These are phyloP conservation scores for Venturia pyrina DNA, from an alignment of 2,329 filamentous ascomycete genomes.

Conservation along the genomic window DNA sequence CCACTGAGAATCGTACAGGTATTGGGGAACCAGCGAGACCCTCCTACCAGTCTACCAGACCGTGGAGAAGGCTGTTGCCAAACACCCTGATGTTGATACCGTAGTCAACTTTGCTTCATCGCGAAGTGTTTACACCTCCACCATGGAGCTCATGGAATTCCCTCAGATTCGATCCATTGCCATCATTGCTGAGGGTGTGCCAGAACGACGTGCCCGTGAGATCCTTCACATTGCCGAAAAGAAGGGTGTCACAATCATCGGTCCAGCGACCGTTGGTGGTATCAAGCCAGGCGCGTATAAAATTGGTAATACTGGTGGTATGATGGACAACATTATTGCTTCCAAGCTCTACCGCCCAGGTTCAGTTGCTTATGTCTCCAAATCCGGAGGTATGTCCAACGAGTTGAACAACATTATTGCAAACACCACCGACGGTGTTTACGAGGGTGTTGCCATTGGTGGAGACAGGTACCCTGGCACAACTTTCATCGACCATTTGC, in stretches of 20 bases:
- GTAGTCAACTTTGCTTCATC: slow-evolving; percentile 99
- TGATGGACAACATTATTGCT: slow-evolving; percentile 99
- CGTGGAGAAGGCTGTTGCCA: slow-evolving; percentile 81
- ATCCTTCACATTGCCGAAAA: slow-evolving; percentile 93
- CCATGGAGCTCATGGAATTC: slow-evolving; percentile 95
- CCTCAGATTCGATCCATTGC: slow-evolving; percentile 98
- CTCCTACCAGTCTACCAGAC: slow-evolving; percentile 97
- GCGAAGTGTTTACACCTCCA: slow-evolving; percentile 95
- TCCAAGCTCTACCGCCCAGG: slow-evolving; percentile 99
- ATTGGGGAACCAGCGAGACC: slow-evolving; percentile 99
- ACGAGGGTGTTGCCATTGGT: slow-evolving; percentile 98
- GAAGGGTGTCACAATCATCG: slow-evolving; percentile 99
- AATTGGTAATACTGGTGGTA: slow-evolving; percentile 99
- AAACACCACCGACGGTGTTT: slow-evolving; percentile 92
- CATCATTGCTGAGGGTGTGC: slow-evolving; percentile 98
- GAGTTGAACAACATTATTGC: slow-evolving; percentile 99
- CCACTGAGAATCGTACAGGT: slow-evolving; percentile 36
- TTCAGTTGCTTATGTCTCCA: slow-evolving; percentile 98
- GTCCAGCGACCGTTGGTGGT: slow-evolving; percentile 94
- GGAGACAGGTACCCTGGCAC: slow-evolving; percentile 98
- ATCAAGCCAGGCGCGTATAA: slow-evolving; percentile 99
- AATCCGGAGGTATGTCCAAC: slow-evolving; percentile 99
- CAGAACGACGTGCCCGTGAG: slow-evolving; percentile 94
- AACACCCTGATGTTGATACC: slow-evolving; percentile 94
- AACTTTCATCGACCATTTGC: slow-evolving; percentile 97